phyloP scores from a whole-genome alignment of 345 rosid genomes.

The Brassica nigra region DNA sequence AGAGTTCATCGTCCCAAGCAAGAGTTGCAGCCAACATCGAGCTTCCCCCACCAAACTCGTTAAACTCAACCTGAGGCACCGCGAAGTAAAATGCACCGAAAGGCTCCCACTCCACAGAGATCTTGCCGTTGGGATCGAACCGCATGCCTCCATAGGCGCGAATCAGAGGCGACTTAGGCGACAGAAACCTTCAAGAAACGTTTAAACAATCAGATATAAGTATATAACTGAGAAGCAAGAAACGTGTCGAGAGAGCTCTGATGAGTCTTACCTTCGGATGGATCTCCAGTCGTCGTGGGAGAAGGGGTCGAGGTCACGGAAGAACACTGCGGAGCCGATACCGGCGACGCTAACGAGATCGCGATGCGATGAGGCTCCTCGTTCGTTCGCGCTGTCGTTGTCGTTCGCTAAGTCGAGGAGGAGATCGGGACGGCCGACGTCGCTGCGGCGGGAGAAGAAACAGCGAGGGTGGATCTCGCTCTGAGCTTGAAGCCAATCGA shows the following conservation, averaged over 20 bases:
- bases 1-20: constrained; percentile 76
- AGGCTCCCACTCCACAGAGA: constrained; percentile 80
- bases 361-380: constrained; percentile 17
- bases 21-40: constrained; percentile 82
- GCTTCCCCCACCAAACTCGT: constrained; percentile 67
- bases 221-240: not conserved
- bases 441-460: constrained; percentile 77
- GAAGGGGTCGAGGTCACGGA: constrained; percentile 71
- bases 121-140: constrained; percentile 68
- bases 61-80: constrained; percentile 95
- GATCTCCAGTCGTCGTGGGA: constrained; percentile 84
- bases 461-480: constrained; percentile 67
- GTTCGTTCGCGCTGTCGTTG: constrained; percentile 51
- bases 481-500: constrained; percentile 92
- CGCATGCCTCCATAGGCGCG: constrained; percentile 96
- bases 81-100: constrained; percentile 91
- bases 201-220: not conserved
- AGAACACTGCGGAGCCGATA: constrained; percentile 79
- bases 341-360: constrained; percentile 77
- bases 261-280: constrained; percentile 59
- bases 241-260: not conserved
- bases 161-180: constrained; percentile 68
- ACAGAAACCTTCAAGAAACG: constrained; percentile 60
- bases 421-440: constrained; percentile 42
- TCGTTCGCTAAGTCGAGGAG: constrained; percentile 47